A percentile compares a stretch with the other conserved stretches of the same genome.
These are phyloP conservation scores for Salix dunnii DNA, from an alignment of 345 rosid genomes.

Conservation along the genomic window DNA sequence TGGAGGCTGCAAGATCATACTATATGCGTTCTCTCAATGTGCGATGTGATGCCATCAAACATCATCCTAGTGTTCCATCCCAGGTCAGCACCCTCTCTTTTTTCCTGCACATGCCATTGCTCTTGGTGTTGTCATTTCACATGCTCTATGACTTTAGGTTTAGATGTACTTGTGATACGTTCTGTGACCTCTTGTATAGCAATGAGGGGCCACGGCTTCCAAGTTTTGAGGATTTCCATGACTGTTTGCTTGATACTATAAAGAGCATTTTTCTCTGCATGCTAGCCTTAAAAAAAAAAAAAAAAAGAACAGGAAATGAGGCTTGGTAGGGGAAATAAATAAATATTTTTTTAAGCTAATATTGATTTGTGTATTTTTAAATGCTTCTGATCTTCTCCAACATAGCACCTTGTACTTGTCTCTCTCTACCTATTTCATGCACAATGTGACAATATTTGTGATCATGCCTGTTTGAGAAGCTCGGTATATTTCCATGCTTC, in stretches of 20 bases:
- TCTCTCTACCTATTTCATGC: background rate
- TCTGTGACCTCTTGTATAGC: background rate
- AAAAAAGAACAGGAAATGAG: background rate
- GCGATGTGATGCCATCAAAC: conserved; percentile 69
- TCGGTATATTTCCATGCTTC: background rate
- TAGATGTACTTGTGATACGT: background rate
- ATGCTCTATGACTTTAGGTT: background rate
- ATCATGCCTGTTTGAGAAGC: background rate
- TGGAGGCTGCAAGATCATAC: conserved; percentile 76
- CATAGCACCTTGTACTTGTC: background rate
- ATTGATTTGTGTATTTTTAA: background rate
- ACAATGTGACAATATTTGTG: background rate
- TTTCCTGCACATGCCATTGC: background rate
- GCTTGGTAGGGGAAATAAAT: background rate
- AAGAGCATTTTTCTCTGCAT: background rate
- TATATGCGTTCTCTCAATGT: conserved; percentile 69
- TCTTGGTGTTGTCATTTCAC: background rate
- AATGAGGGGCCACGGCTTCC: background rate
- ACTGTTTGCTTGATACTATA: background rate
- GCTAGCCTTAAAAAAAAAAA: background rate
- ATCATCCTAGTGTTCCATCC: conserved; percentile 54
- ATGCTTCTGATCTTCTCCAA: too few species aligned
- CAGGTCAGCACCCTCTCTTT: conserved; percentile 48
- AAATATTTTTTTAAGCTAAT: background rate
- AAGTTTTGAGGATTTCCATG: background rate